Evolutionary conservation across 306 rosid species (phyloP), one percentile per base, ranked within the genome.

Genomic region (Betula pendula): DNA sequence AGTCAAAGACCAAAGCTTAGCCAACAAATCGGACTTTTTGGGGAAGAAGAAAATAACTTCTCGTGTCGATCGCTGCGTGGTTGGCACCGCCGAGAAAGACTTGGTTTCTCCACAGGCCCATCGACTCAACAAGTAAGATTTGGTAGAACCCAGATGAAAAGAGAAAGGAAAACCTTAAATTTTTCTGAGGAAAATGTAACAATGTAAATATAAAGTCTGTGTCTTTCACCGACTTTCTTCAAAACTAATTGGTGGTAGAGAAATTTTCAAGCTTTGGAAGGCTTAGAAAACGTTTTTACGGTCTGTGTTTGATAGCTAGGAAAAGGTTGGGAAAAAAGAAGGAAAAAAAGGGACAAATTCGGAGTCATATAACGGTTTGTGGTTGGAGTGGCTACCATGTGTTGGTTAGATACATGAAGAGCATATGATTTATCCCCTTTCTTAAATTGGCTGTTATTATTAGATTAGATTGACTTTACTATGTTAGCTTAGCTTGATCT

Each of bases 51-150:
- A 84, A 69, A 62, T 73, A 27, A 20, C 77, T 60, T 83, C 85
- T 75, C 81, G 78, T 22, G 71, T 76, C 1, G 83, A 80, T 74
- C 79, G 75, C 71, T 79, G 79, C 10, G 70, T 66, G 48, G 75
- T 79, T 75, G 47, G 62, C 43, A 27, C 81, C 45, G 48, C 80
- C 2, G 82, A 75, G 45, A 82, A 80, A 77, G 84, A 79, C 42
- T 78, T 78, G 27, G 72, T 67, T 40, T 51, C 85, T 62, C 78
- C 81, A 19, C 74, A 77, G n/a, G 80, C 69, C 5, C 77, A 87
- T 48, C 82, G 80, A 42, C 79, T 74, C 52, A 82, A 70, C 83
- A 87, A 77, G 90, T 87, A 79, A 87, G 82, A 63, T 52, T 73
- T 13, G 19, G 47, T 59, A 51, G 58, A 29, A 31, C 43, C 50